Evolutionary conservation across 164 flowering plant species (phyloP).

Genomic region (Magnolia officinalis): DNA sequence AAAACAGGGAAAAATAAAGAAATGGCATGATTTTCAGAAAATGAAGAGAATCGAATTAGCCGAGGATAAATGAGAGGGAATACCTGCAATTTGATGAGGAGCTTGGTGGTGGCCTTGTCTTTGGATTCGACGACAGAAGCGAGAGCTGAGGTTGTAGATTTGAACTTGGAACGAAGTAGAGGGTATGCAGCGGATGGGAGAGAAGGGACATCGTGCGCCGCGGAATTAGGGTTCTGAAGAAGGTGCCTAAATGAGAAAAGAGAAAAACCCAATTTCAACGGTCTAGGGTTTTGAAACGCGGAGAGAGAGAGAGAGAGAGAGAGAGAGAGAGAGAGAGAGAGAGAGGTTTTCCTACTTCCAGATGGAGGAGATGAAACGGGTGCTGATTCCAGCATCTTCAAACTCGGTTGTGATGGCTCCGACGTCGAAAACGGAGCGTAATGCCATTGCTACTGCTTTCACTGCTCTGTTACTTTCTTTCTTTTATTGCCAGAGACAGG

Average conservation of each 20-base stretch:
- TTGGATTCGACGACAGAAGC: slow-evolving; percentile 54
- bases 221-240: slow-evolving; percentile 54
- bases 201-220: slow-evolving; percentile 64
- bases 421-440: slow-evolving; percentile 69
- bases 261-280: background rate
- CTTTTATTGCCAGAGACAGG: background rate
- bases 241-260: slow-evolving; percentile 32
- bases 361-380: slow-evolving; percentile 55
- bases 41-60: background rate
- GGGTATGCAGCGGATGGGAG: slow-evolving; percentile 71
- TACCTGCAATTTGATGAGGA: slow-evolving; percentile 82
- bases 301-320: slow-evolving; percentile 6
- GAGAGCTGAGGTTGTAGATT: slow-evolving; percentile 54
- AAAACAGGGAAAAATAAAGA: background rate
- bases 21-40: background rate
- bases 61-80: background rate
- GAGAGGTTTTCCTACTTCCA: slow-evolving; percentile 59
- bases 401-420: slow-evolving; percentile 50
- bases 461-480: too few relatives aligned
- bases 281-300: slow-evolving; percentile 4
- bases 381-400: slow-evolving; percentile 53
- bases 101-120: slow-evolving; percentile 84
- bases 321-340: slow-evolving; percentile 7
- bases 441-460: slow-evolving; percentile 26
- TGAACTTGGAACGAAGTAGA: slow-evolving; percentile 66